Conservation (phyloP, 371 early-diverging fungal species). For the Rhizomucor pusillus region DNA sequence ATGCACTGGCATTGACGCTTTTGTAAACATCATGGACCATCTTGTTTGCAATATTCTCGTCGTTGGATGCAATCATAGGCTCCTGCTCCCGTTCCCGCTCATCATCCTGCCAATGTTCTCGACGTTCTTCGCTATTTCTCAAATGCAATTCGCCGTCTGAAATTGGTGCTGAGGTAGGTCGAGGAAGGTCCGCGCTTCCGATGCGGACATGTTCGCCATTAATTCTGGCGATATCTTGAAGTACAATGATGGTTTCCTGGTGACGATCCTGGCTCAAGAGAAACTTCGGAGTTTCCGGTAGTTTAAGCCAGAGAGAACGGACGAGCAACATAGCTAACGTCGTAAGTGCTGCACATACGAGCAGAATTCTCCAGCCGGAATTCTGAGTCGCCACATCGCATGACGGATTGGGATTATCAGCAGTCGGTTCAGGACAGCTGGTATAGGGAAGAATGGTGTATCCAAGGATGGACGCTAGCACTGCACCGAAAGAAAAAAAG, state of each 20-base stretch:
- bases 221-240: conserved; percentile 69
- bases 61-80: conserved; percentile 5
- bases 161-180: background rate
- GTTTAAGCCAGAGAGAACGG: conserved; percentile 61
- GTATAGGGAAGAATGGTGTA: conserved; percentile 60
- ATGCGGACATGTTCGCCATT: conserved; percentile 56
- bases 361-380: conserved; percentile 77
- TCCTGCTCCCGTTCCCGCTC: background rate
- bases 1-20: background rate
- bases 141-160: background rate
- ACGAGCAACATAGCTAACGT: conserved; percentile 71
- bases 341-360: conserved; percentile 52
- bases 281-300: conserved; percentile 83
- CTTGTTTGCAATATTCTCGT: background rate
- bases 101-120: background rate
- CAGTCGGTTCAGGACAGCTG: conserved; percentile 59
- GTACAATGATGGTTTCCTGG: conserved; percentile 71
- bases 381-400: conserved; percentile 61
- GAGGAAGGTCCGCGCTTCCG: conserved; percentile 24
- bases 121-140: conserved; percentile 2
- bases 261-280: conserved; percentile 64
- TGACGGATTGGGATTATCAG: conserved; percentile 20
- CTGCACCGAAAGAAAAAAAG: conserved; percentile 84
- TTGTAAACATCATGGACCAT: background rate
- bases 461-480: conserved; percentile 68